phyloP scores from a whole-genome alignment of 768 basidiomycete species.

The Zangia roseola region DNA sequence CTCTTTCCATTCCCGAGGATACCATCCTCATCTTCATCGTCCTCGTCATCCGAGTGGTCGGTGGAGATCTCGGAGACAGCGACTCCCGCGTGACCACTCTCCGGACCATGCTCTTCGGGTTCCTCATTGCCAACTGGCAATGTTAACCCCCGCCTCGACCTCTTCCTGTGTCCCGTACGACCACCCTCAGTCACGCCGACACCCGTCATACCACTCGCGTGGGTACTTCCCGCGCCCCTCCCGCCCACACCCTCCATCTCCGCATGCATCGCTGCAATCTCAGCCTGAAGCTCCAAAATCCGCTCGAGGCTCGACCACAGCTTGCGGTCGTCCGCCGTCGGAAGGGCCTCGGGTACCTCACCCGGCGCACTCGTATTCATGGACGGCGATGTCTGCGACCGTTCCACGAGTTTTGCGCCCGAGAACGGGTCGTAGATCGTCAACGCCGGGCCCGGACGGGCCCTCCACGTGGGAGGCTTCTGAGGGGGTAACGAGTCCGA shows the following conservation, averaged over 20 bases:
- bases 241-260: slow-evolving; percentile 64
- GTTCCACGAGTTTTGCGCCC: slow-evolving; percentile 26
- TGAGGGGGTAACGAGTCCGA: slow-evolving; percentile 14
- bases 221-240: slow-evolving; percentile 1
- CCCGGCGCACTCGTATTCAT: slow-evolving; percentile 2
- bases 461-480: neutral
- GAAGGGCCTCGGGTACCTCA: slow-evolving; percentile 8
- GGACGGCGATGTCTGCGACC: slow-evolving; percentile 9
- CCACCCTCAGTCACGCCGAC: slow-evolving; percentile 13
- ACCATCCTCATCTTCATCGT: slow-evolving; percentile 37
- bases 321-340: slow-evolving; percentile 40
- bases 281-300: slow-evolving; percentile 70
- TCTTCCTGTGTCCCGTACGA: slow-evolving; percentile 17
- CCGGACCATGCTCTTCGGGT: slow-evolving; percentile 16
- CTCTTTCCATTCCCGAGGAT: slow-evolving; percentile 55
- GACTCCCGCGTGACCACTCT: slow-evolving; percentile 6
- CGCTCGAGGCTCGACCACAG: slow-evolving; percentile 68
- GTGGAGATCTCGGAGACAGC: slow-evolving; percentile 24
- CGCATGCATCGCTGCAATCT: slow-evolving; percentile 69
- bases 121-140: slow-evolving; percentile 31
- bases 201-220: slow-evolving; percentile 2
- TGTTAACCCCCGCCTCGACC: slow-evolving; percentile 35
- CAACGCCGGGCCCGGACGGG: slow-evolving; percentile 5
- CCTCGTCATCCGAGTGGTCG: slow-evolving; percentile 35
- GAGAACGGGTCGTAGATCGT: slow-evolving; percentile 35